Evolutionary conservation across 73 alveolate species (phyloP).

Genomic region (Paramecium sexaurelia): DNA sequence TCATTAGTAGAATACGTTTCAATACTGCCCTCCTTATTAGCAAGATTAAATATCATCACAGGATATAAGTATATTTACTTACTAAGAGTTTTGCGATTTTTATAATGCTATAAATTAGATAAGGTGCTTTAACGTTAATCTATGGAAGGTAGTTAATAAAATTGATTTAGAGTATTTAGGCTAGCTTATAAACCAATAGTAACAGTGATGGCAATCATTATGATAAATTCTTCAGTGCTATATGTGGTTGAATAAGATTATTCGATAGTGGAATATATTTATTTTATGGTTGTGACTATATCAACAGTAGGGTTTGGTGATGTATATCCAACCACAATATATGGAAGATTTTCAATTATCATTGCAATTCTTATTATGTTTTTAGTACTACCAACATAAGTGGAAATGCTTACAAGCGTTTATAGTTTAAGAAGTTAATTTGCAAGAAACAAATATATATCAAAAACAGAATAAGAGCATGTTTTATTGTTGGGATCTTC

Average conservation of each 20-base stretch:
- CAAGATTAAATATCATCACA: conserved; percentile 64
- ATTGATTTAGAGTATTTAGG: conserved; percentile 70
- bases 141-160: conserved; percentile 65
- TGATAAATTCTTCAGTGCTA: not conserved
- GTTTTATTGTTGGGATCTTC: conserved; percentile 89
- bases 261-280: conserved; percentile 27
- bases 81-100: conserved; percentile 73
- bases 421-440: conserved; percentile 79
- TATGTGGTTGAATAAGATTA: conserved; percentile 9
- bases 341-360: conserved; percentile 83
- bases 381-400: conserved; percentile 70
- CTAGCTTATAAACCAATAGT: conserved; percentile 69
- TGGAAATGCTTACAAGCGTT: conserved; percentile 77
- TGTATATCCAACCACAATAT: conserved; percentile 82
- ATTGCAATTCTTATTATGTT: conserved; percentile 79
- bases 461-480: conserved; percentile 79
- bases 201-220: conserved; percentile 52
- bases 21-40: conserved; percentile 75
- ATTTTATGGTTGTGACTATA: conserved; percentile 39
- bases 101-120: conserved; percentile 70
- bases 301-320: conserved; percentile 86
- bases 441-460: conserved; percentile 77
- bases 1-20: conserved; percentile 69
- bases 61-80: conserved; percentile 57
- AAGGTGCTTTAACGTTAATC: conserved; percentile 70